Evolutionary conservation across 1,284 basidiomycete genomes (phyloP).

Genomic region (Heterobasidion irregulare): DNA sequence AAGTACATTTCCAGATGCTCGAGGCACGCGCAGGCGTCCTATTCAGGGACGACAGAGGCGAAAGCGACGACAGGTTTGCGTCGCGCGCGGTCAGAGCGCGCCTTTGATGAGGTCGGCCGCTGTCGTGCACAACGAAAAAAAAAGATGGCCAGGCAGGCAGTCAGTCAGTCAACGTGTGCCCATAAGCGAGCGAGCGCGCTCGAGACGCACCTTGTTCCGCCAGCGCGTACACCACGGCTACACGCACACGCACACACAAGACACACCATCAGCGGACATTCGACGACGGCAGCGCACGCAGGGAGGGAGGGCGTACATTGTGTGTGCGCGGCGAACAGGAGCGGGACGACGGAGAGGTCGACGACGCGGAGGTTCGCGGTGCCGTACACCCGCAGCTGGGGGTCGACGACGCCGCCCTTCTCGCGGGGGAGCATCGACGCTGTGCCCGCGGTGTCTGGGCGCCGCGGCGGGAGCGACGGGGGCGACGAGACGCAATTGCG

Average conservation of each 20-base stretch:
- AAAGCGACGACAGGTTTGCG: too few species aligned
- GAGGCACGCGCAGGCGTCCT: too few species aligned
- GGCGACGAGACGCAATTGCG: too few species aligned
- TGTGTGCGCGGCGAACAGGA: constrained; percentile 35
- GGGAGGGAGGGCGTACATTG: not conserved
- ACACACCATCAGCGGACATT: not conserved
- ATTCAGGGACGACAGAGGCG: too few species aligned
- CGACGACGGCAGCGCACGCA: not conserved
- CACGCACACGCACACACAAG: not conserved
- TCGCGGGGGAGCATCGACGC: constrained; percentile 55
- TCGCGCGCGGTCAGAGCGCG: not conserved
- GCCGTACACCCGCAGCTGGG: constrained; percentile 36
- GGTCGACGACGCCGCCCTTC: constrained; percentile 50
- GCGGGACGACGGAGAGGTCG: constrained; percentile 36
- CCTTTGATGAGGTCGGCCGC: constrained; percentile 12
- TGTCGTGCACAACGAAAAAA: not conserved
- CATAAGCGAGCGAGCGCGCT: too few species aligned
- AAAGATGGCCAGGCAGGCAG: not conserved
- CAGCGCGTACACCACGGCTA: constrained; percentile 14
- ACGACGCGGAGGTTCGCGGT: constrained; percentile 44
- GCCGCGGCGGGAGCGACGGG: too few species aligned
- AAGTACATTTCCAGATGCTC: too few species aligned
- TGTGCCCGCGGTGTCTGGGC: constrained; percentile 28
- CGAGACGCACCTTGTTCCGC: constrained; percentile 8
- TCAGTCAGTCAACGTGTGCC: not conserved